Evolutionary conservation across 306 rosid species (phyloP), one percentile per base, ranked within the genome.

Genomic region (Delonix regia): DNA sequence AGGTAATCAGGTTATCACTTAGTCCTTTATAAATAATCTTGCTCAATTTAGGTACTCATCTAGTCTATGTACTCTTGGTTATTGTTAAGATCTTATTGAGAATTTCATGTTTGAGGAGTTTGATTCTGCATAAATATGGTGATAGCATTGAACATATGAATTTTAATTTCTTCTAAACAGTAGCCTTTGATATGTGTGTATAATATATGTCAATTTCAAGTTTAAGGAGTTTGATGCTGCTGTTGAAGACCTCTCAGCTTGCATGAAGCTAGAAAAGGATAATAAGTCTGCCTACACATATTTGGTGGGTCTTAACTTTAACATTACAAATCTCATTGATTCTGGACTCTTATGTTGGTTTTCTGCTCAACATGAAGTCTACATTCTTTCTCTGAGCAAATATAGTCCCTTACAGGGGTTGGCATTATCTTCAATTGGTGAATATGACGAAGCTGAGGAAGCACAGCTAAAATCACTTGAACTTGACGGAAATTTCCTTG

Each of bases 151-250:
- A 53, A 33, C 36, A n/a, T 30, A 66, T 13, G 7, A 33, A 24
- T 39, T 59, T 47, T 57, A 18, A 65, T 56, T 65, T 6, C 5
- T 56, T 30, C 1, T 34, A 27, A 59, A 59, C 45, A 21, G 24
- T 68, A 22, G 36, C 73, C 24, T 14, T 4, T 14, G 22, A 28
- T 48, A 48, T 53, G 9, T 61, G 12, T 48, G 36, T n/a, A 45
- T 42, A 75, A 47, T 63, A 19, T 61, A 45, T 67, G 97, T 92
- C 72, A 88, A 86, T 86, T 94, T 88, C 92, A 94, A 94, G 87
- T 94, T 91, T 81, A 94, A 91, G 90, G 96, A 90, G 56, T 91
- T 94, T 87, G 69, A 79, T 69, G 89, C 89, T 63, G 93, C 98
- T 56, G 86, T 94, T 7, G 88, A 88, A 59, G 98, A 94, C 82